These are phyloP conservation scores for Coemansia sp. DNA, from an alignment of 192 early-diverging fungal species.

Conservation along the genomic window DNA sequence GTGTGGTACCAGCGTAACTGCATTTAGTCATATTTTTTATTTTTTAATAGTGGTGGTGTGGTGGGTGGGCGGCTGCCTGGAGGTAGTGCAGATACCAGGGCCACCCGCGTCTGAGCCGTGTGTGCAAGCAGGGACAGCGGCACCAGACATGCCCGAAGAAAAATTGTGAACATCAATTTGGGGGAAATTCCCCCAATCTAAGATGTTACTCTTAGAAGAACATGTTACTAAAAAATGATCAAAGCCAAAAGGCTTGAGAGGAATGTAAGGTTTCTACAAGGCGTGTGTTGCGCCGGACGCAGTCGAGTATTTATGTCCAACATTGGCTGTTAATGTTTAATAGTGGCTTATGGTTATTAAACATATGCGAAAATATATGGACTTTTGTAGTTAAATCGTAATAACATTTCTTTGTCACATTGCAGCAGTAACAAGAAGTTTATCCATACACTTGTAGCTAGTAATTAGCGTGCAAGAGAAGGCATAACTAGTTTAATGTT, in stretches of 20 bases:
- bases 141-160: constrained; percentile 29
- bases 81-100: constrained; percentile 50
- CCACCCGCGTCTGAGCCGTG: constrained; percentile 28
- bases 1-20: no score
- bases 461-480: neutral
- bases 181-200: constrained; percentile 27
- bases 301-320: constrained; percentile 5
- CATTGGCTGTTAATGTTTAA: neutral
- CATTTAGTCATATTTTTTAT: constrained; percentile 6
- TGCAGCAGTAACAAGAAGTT: neutral
- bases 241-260: constrained; percentile 31
- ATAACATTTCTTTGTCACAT: neutral
- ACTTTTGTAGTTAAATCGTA: neutral
- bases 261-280: constrained; percentile 15
- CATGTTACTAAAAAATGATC: constrained; percentile 51
- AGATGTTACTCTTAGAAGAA: constrained; percentile 42
- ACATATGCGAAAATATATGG: neutral
- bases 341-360: neutral
- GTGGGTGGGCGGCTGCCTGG: constrained; percentile 37
- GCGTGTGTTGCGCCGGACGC: neutral
- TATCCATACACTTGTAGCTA: neutral
- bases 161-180: constrained; percentile 37
- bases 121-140: constrained; percentile 43
- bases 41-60: neutral
- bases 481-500: constrained; percentile 17